Evolutionary conservation across 2,329 filamentous ascomycete species (phyloP).

Genomic region (Aspergillus luchuensis): DNA sequence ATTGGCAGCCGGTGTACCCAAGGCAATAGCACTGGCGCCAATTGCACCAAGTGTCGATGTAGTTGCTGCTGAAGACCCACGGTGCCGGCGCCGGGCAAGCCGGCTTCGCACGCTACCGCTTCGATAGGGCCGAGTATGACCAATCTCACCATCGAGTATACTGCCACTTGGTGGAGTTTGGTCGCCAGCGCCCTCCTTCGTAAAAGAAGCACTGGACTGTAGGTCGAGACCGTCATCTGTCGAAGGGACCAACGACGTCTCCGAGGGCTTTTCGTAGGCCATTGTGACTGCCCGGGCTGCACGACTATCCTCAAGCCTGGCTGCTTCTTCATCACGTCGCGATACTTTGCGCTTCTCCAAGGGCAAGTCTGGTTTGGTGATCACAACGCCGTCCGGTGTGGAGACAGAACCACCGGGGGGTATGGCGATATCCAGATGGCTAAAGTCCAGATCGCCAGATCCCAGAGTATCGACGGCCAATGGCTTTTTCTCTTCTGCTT

Average conservation of each 20-base stretch:
- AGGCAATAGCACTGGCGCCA: constrained; percentile 67
- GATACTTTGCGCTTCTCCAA: constrained; percentile 38
- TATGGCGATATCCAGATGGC: constrained; percentile 73
- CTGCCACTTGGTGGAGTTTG: constrained; percentile 68
- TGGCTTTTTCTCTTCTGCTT: constrained; percentile 60
- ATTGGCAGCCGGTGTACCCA: constrained; percentile 64
- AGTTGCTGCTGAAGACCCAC: constrained; percentile 79
- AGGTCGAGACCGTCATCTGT: constrained; percentile 38
- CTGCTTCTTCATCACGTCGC: constrained; percentile 54
- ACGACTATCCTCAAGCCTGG: constrained; percentile 61
- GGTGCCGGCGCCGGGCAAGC: constrained; percentile 67
- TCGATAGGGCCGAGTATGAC: constrained; percentile 55
- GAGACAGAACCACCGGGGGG: constrained; percentile 37
- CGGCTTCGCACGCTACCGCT: constrained; percentile 69
- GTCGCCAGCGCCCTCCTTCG: constrained; percentile 52
- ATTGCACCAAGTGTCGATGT: constrained; percentile 71
- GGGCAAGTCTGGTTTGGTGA: constrained; percentile 37
- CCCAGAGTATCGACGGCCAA: constrained; percentile 87
- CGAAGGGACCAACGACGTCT: constrained; percentile 41
- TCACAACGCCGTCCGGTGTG: constrained; percentile 42
- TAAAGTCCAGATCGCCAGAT: constrained; percentile 82
- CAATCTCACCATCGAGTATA: constrained; percentile 63
- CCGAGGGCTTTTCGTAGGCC: constrained; percentile 54
- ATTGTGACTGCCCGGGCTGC: constrained; percentile 63
- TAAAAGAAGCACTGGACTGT: constrained; percentile 33